phyloP scores from a whole-genome alignment of 2,329 filamentous ascomycete species.

The Chalara sp. region DNA sequence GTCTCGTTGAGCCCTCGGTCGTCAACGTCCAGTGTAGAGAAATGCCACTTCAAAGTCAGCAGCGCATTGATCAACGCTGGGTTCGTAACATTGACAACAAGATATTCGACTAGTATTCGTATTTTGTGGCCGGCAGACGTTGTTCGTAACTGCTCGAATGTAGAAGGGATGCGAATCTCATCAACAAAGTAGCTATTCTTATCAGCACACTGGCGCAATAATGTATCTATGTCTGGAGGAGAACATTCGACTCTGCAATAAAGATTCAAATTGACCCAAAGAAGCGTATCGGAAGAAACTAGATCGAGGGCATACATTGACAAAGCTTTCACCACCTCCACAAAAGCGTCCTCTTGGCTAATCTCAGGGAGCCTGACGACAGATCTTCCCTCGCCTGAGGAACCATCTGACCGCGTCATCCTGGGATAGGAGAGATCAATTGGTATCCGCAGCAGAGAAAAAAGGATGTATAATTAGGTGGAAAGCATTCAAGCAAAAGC shows the following conservation, averaged over 20 bases:
- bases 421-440: too few relatives aligned
- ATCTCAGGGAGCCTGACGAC: slow-evolving; percentile 45
- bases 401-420: too few relatives aligned
- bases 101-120: slow-evolving; percentile 54
- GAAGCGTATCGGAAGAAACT: too few relatives aligned
- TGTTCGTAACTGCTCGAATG: slow-evolving; percentile 67
- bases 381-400: too few relatives aligned
- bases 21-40: slow-evolving; percentile 50
- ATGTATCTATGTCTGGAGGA: too few relatives aligned
- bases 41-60: slow-evolving; percentile 72
- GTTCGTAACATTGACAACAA: slow-evolving; percentile 57
- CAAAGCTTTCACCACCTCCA: slow-evolving; percentile 59
- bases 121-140: slow-evolving; percentile 55
- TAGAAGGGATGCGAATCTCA: slow-evolving; percentile 56
- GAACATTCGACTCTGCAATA: too few relatives aligned
- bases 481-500: too few relatives aligned
- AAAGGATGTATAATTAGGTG: too few relatives aligned
- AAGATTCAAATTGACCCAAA: too few relatives aligned
- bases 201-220: background rate
- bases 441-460: too few relatives aligned
- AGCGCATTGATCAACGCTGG: slow-evolving; percentile 66
- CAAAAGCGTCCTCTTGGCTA: slow-evolving; percentile 50
- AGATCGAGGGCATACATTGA: slow-evolving; percentile 41
- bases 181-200: slow-evolving; percentile 52
- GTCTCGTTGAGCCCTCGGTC: slow-evolving; percentile 61